These are phyloP conservation scores for Coemansia sp. DNA, from an alignment of 192 early-diverging fungal genomes.

Conservation along the genomic window DNA sequence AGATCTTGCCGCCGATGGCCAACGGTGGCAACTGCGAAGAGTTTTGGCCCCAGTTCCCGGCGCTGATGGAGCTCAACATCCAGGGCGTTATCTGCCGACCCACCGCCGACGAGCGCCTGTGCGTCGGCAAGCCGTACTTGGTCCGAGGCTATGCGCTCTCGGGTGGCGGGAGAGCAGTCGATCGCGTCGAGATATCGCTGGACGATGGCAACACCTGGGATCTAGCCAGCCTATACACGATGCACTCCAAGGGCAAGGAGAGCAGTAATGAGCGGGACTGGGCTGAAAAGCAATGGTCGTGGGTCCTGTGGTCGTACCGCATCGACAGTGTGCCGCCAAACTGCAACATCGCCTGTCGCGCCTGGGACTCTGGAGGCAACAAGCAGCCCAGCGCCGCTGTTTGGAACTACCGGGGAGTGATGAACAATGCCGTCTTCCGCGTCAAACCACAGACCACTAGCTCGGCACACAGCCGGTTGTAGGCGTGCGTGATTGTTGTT, in stretches of 20 bases:
- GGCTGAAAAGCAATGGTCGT: constrained; percentile 66
- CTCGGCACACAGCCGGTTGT: constrained; percentile 14
- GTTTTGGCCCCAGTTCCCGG: constrained; percentile 52
- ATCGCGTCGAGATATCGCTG: constrained; percentile 77
- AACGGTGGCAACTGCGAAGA: constrained; percentile 44
- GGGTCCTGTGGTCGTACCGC: constrained; percentile 77
- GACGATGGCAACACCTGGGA: constrained; percentile 82
- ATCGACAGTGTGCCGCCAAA: constrained; percentile 45
- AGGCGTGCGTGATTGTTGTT: neutral
- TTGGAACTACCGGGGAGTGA: constrained; percentile 80
- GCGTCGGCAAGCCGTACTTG: constrained; percentile 29
- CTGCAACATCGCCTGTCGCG: constrained; percentile 68
- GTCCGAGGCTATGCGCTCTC: constrained; percentile 80
- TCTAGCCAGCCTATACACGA: constrained; percentile 59
- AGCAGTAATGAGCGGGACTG: constrained; percentile 30
- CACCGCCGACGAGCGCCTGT: constrained; percentile 53
- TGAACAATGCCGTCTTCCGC: constrained; percentile 69
- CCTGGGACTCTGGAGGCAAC: constrained; percentile 84
- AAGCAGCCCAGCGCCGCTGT: constrained; percentile 77
- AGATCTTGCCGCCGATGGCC: constrained; percentile 76
- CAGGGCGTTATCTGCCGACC: constrained; percentile 74
- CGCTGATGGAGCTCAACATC: constrained; percentile 74
- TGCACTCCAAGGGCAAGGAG: constrained; percentile 8
- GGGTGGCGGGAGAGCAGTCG: constrained; percentile 72
- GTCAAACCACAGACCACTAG: constrained; percentile 20